Percentiles rank a stretch among this genome's conserved stretches.
Conservation (phyloP, 2,329 filamentous ascomycete species). For the Lecanicillium sp. region DNA sequence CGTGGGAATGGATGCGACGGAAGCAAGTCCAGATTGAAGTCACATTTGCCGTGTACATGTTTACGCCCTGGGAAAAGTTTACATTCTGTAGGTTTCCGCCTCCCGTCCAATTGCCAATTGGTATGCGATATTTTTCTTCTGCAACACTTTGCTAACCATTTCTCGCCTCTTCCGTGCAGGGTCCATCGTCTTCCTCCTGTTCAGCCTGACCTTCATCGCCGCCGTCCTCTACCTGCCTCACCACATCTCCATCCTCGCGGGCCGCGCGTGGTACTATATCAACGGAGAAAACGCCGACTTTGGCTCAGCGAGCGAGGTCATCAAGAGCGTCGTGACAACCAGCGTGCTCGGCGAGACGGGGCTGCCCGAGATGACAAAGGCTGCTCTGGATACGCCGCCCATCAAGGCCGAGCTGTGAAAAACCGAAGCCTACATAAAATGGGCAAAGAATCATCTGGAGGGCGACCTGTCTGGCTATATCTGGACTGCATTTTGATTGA, state of each 20-base stretch:
- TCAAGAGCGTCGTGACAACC: constrained; percentile 17
- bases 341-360: constrained; percentile 20
- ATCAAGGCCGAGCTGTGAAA: constrained; percentile 26
- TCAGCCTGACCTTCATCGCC: constrained; percentile 79
- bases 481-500: too few relatives aligned
- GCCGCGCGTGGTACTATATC: constrained; percentile 91
- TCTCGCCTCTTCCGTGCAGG: constrained; percentile 62
- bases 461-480: too few relatives aligned
- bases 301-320: constrained; percentile 23
- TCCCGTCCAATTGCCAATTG: background rate
- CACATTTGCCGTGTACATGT: constrained; percentile 94
- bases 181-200: constrained; percentile 83
- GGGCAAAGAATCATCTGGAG: too few relatives aligned
- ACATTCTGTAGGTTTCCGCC: constrained; percentile 70
- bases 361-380: constrained; percentile 16
- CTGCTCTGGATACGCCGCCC: constrained; percentile 16
- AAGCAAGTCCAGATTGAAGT: constrained; percentile 99
- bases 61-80: constrained; percentile 92
- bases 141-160: constrained; percentile 47
- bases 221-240: constrained; percentile 88
- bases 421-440: background rate
- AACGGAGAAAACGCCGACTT: constrained; percentile 64
- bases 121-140: background rate
- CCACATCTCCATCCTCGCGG: constrained; percentile 74
- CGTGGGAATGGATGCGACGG: constrained; percentile 81